Evolutionary conservation across 257 asterid species (phyloP).

Genomic region (Jacaranda mimosifolia): DNA sequence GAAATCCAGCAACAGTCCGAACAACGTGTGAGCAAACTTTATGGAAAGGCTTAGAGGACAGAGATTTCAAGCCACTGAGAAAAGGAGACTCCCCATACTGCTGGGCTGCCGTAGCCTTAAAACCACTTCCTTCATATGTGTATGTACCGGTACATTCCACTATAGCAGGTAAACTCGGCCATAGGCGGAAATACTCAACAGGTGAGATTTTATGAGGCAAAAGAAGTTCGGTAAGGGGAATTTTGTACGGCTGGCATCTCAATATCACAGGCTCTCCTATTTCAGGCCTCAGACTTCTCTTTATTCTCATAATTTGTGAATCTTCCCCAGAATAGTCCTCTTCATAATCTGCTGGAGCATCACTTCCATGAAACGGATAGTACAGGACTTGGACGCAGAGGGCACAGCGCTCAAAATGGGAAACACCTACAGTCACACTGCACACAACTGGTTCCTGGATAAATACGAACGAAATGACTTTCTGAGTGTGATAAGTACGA

Average conservation of each 20-base stretch:
- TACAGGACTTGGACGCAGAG: conserved; percentile 92
- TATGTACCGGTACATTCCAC: conserved; percentile 88
- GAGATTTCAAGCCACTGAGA: conserved; percentile 80
- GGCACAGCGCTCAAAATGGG: conserved; percentile 85
- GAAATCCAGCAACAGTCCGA: conserved; percentile 93
- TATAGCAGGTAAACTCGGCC: conserved; percentile 96
- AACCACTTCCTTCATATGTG: conserved; percentile 92
- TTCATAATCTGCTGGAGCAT: conserved; percentile 67
- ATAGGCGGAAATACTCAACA: conserved; percentile 90
- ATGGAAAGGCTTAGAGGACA: conserved; percentile 88
- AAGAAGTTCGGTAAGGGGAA: conserved; percentile 92
- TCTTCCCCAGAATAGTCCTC: conserved; percentile 79
- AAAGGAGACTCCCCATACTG: conserved; percentile 96
- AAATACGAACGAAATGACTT: conserved; percentile 21
- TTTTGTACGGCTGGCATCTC: conserved; percentile 95
- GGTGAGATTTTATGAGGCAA: conserved; percentile 96
- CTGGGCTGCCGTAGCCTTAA: conserved; percentile 95
- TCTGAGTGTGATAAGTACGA: conserved; percentile 6
- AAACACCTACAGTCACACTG: conserved; percentile 91
- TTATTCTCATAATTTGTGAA: conserved; percentile 63
- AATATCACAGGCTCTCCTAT: conserved; percentile 74
- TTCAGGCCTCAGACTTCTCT: conserved; percentile 66
- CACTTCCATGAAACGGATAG: conserved; percentile 80
- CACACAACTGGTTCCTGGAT: conserved; percentile 80
- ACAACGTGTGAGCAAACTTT: conserved; percentile 91